Base-by-base conservation (phyloP, 164 flowering plant genomes). In the Vitis labrusca region DNA sequence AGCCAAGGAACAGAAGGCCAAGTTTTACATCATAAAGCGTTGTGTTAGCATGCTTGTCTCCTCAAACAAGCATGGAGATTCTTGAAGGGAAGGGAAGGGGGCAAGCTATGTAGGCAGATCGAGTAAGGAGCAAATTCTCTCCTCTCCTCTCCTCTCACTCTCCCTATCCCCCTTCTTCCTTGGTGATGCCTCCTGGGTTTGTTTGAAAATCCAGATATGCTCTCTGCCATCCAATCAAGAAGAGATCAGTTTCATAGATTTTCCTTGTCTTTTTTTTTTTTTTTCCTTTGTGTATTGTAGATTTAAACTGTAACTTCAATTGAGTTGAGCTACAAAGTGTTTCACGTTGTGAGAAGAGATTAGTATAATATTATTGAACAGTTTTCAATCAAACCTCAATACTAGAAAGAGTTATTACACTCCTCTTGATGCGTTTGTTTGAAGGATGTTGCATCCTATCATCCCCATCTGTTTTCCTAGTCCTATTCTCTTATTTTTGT, bases 11-110 rank as follows among this genome's bases (percentile, higher is more conserved):
- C 86, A 83, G 67, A 83, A 79, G 77, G 82, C 86, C 12, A 78
- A 79, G 55, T 79, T 83, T 57, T 83, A 78, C 71, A 81, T 83
- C 68, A 78, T 81, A 81, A 73, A 78, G 56, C 72, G 82, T 11
- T 83, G 86, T 59, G 80, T 83, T 15, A 80, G 82, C 17, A 81
- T 83, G 84, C 80, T 83, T 37, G 84, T 81, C 61, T 83, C 82
- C 59, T 83, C 84, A 84, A 81, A 82, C 68, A 82, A 82, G 23
- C 85, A 83, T 65, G 82, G 79, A 0, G 85, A 80, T 66, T 65
- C 77, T 50, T 82, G 74, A 77, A 54, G 44, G 59, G 27, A 30
- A 29, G 48, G 19, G 29, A 52, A 51, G 44, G 44, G 44, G 44
- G 2, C 44, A 37, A 5, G 44, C 44, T 37, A 37, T 37, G 44